These are phyloP conservation scores for Sporothrix pseudoabietina DNA, from an alignment of 2,329 filamentous ascomycete species.

Conservation along the genomic window DNA sequence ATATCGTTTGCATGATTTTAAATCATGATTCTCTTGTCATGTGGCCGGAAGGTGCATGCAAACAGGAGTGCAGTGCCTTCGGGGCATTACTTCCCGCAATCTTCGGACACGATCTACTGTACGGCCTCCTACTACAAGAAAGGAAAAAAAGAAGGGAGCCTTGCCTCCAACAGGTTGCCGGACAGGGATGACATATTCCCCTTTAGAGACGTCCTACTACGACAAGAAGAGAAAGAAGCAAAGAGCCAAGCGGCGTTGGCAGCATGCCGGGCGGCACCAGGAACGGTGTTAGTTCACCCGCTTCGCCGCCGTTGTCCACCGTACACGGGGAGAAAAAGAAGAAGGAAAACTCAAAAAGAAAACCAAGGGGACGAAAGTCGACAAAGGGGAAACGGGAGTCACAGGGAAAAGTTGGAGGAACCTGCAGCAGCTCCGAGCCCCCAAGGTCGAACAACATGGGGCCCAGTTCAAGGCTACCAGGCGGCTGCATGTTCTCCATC, in stretches of 20 bases:
- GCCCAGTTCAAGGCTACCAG: background rate
- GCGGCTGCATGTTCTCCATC: background rate
- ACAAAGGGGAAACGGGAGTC: background rate
- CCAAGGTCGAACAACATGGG: background rate
- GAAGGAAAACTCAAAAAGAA: background rate
- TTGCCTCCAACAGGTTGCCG: background rate
- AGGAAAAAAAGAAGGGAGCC: background rate
- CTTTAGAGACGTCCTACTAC: background rate
- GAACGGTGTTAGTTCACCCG: slow-evolving; percentile 12
- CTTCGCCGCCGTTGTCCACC: background rate
- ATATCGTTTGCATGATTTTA: slow-evolving; percentile 6
- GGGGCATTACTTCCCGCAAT: slow-evolving; percentile 3
- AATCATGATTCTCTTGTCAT: background rate
- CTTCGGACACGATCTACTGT: background rate
- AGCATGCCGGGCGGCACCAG: slow-evolving; percentile 19
- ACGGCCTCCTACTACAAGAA: background rate
- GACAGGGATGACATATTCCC: background rate
- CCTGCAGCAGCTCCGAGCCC: background rate
- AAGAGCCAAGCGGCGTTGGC: background rate
- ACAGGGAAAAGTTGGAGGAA: slow-evolving; percentile 6
- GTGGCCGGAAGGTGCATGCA: slow-evolving; percentile 12
- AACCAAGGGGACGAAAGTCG: background rate
- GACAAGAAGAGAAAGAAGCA: background rate
- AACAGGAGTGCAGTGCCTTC: background rate
- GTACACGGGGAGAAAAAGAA: background rate